Conservation (phyloP, 495 filamentous ascomycete genomes). For the Clavariopsis aquatica region DNA sequence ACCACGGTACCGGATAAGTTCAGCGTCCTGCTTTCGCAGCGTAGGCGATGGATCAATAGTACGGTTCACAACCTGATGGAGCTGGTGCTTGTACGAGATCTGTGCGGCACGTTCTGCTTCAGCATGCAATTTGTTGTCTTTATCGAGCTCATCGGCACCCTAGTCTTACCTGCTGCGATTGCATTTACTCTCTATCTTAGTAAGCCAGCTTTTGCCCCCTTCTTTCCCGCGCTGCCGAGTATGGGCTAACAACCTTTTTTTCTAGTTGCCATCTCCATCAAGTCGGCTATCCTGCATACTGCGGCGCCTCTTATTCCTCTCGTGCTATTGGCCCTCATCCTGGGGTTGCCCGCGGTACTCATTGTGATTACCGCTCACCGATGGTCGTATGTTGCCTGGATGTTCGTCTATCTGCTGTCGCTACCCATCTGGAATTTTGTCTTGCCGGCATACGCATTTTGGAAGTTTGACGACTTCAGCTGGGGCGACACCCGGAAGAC, state of each 20-base stretch:
- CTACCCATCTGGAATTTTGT: conserved; percentile 98
- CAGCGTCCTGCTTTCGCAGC: conserved; percentile 87
- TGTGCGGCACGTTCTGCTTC: conserved; percentile 99
- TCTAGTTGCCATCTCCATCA: conserved; percentile 81
- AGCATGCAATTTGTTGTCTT: conserved; percentile 99
- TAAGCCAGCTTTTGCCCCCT: conserved; percentile 50
- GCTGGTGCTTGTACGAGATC: conserved; percentile 88
- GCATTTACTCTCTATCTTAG: conserved; percentile 94
- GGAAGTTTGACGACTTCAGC: conserved; percentile 99
- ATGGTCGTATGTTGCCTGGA: conserved; percentile 91
- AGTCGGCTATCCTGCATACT: conserved; percentile 59
- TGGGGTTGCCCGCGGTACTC: conserved; percentile 88
- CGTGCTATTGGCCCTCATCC: conserved; percentile 84
- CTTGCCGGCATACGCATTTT: conserved; percentile 91
- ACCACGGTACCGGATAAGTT: conserved; percentile 94
- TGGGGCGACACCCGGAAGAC: conserved; percentile 99
- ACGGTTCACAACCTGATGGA: conserved; percentile 99
- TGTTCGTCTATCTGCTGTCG: conserved; percentile 91
- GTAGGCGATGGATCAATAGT: conserved; percentile 98
- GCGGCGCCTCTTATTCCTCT: conserved; percentile 81
- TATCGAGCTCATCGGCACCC: conserved; percentile 90
- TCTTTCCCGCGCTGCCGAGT: neutral
- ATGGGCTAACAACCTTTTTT: conserved; percentile 17
- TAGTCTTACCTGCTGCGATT: conserved; percentile 94
- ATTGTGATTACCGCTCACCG: conserved; percentile 96